These are phyloP conservation scores for Trapa bicornis DNA, from an alignment of 345 rosid genomes.

Conservation along the genomic window DNA sequence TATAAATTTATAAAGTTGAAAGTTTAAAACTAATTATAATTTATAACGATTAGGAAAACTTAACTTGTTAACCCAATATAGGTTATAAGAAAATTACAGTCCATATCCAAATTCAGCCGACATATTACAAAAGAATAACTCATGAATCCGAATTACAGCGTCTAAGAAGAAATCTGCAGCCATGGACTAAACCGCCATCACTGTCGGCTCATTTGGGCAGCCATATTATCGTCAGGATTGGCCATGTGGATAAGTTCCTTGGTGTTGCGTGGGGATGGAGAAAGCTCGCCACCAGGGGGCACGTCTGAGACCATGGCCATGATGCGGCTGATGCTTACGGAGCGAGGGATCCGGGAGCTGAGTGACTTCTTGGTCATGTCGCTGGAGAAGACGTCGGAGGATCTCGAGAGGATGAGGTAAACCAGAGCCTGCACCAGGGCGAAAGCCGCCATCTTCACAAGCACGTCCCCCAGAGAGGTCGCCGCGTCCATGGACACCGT, in stretches of 20 bases:
- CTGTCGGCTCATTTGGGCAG: neutral
- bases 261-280: constrained; percentile 16
- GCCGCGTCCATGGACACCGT: constrained; percentile 2
- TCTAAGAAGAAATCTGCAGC: too few relatives aligned
- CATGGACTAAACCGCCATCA: too few relatives aligned
- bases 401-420: constrained; percentile 34
- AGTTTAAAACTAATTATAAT: too few relatives aligned
- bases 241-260: neutral
- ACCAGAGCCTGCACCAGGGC: constrained; percentile 40
- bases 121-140: too few relatives aligned
- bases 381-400: constrained; percentile 34
- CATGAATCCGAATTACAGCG: neutral
- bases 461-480: constrained; percentile 12
- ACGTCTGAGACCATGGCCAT: constrained; percentile 37
- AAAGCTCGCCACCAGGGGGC: constrained; percentile 23
- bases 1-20: too few relatives aligned
- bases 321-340: constrained; percentile 32
- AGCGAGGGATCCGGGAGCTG: constrained; percentile 38
- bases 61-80: too few relatives aligned
- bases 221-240: neutral
- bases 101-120: too few relatives aligned
- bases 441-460: constrained; percentile 27
- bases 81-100: too few relatives aligned
- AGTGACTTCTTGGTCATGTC: constrained; percentile 22
- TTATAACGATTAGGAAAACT: too few relatives aligned